Evolutionary conservation across 202 grass and related monocot species (phyloP), one percentile per base, ranked within the genome.

Genomic region (Setaria italica): DNA sequence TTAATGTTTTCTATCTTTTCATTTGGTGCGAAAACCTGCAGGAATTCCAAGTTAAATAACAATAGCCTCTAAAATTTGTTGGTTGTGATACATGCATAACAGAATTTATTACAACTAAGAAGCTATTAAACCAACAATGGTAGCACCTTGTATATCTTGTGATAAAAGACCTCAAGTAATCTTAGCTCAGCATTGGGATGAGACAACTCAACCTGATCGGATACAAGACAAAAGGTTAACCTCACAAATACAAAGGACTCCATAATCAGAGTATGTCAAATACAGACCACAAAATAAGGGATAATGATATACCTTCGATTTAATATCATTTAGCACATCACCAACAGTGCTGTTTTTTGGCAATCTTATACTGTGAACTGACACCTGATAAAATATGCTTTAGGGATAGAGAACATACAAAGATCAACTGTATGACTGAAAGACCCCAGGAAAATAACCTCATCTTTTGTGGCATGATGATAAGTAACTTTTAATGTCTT

Each of bases 1-100:
- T 99, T 99, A 77, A 99, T 99, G 75, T 92, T 99, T 86, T 99
- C 97, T 85, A 99, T 99, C 82, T 96, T 97, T 74, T 99, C 97
- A 86, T 62, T 91, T 15, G 94, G 90, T 53, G 87, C 85, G 54
- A 99, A 99, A 75, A 94, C 90, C 97, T 99, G 77, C 70, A 99
- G 71, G 34, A 74, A 93, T 82, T 62, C 72, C 30, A 86, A 46
- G 39, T 88, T 81, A 78, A 81, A 45, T 20, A 67, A 76, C 11
- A 42, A 48, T 37, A 75, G 37, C 33, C 5, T 33, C 4, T 82
- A 58, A 4, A 33, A 34, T 72, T 9, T 50, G 69, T 49, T 32
- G 30, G n/a, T 29, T 29, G 42, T 3, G 11, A 47, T 50, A 15
- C 70, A 73, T 34, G 48, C 29, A 53, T 74, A 11, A 19, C 47